Evolutionary conservation across 1,284 basidiomycete species (phyloP).

Genomic region (Boletus semigastroideus): DNA sequence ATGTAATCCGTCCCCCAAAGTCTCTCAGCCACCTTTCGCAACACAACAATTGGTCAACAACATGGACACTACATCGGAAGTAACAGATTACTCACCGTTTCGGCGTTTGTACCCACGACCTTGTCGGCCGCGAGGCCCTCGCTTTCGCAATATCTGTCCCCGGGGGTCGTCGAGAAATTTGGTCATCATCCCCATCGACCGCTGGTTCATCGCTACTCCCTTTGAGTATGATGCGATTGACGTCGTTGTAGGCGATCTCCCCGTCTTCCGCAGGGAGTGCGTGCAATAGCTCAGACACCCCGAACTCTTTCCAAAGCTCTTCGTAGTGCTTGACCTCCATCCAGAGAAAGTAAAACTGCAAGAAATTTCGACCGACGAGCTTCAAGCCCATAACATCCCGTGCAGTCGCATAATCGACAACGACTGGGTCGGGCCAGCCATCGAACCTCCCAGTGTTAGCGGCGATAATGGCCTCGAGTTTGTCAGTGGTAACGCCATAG

Average conservation of each 20-base stretch:
- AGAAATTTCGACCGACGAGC: background rate
- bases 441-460: background rate
- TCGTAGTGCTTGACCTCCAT: background rate
- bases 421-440: background rate
- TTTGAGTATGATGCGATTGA: background rate
- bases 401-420: background rate
- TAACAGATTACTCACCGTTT: background rate
- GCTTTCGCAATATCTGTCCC: too few species aligned
- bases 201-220: too few species aligned
- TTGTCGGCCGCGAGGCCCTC: too few species aligned
- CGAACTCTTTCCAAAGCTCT: background rate
- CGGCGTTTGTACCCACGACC: background rate
- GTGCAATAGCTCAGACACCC: background rate
- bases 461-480: background rate
- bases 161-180: too few species aligned
- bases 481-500: background rate
- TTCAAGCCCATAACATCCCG: background rate
- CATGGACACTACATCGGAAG: background rate
- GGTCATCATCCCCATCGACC: too few species aligned
- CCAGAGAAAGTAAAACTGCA: background rate
- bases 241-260: background rate
- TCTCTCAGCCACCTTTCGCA: background rate
- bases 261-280: background rate
- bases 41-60: background rate
- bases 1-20: background rate